These are phyloP conservation scores for Cardiospermum halicacabum DNA, from an alignment of 345 rosid species.

Conservation along the genomic window DNA sequence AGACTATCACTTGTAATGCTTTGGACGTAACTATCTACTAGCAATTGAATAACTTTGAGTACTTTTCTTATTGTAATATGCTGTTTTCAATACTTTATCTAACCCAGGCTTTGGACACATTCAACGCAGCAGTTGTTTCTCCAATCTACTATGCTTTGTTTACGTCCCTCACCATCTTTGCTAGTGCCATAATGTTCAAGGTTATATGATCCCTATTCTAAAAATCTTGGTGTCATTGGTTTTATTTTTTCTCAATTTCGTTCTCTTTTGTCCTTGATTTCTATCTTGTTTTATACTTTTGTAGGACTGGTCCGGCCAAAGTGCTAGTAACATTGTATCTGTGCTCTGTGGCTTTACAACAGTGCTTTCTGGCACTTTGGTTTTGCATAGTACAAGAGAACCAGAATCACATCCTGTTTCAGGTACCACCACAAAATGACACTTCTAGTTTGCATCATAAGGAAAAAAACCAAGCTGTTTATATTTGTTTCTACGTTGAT, in stretches of 20 bases:
- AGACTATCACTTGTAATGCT: too few species aligned
- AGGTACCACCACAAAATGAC: constrained; percentile 34
- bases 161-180: constrained; percentile 68
- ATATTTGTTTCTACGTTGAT: too few species aligned
- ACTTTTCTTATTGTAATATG: background rate
- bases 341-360: constrained; percentile 75
- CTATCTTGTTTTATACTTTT: too few species aligned
- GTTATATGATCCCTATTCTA: constrained; percentile 21
- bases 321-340: constrained; percentile 66
- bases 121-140: constrained; percentile 72
- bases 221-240: background rate
- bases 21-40: too few species aligned
- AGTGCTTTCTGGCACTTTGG: constrained; percentile 65
- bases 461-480: too few species aligned
- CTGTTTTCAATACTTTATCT: background rate
- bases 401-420: constrained; percentile 53
- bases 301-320: constrained; percentile 74
- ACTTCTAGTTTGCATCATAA: background rate
- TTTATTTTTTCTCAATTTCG: background rate
- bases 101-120: constrained; percentile 68
- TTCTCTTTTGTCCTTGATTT: too few species aligned
- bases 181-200: constrained; percentile 85
- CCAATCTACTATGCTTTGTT: constrained; percentile 76
- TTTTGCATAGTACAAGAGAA: constrained; percentile 67
- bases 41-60: too few species aligned